Base-by-base conservation (phyloP, 2,329 filamentous ascomycete species). In the Scleromitrula shiraiana region DNA sequence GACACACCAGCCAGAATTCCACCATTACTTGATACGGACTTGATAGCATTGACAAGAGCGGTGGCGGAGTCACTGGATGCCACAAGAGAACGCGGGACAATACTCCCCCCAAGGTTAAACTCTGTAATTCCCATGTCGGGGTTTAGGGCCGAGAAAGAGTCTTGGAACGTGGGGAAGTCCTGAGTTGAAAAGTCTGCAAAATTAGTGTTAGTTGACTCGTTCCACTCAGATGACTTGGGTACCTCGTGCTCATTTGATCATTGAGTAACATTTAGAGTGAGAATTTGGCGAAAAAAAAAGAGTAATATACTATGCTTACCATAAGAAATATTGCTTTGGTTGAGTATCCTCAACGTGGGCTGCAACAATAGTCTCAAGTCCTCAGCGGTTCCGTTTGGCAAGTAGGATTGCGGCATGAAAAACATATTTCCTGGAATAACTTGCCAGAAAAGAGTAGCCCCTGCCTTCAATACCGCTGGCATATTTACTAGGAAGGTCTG, bases 351-450 rank as follows among this genome's bases (percentile, higher is more conserved):
- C 6, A 49, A 27, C 8, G 40, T 40, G 5, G 45, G 41, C 7
- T 30, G 5, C n/a, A 51, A 30, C 5, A 49, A 22, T 14, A 9
- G 4, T 33, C 45, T 19, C 17, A 51, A 9, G 12, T 50, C 35
- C 29, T 50, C 6, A 2, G 41, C 48, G 3, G 48, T 50, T 6
- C 42, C 48, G 33, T 46, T 19, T 26, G 42, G 48, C 9, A 41
- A 38, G 15, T 46, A 50, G 10, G 48, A 24, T 26, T 46, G 42
- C 7, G 48, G 48, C 42, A 46, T 41, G 30, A 17, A 24, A 10
- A 50, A 46, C 24, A 46, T 26, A 42, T 50, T 50, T 46, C 48
- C 48, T 6, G 47, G 47, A 7, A 48, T 17, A 20, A 51, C 10
- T 12, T 40, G 23, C 44, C 45, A 51, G 17, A 41, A 43, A 5